These are phyloP conservation scores for Tricholoma hemisulphureum DNA, from an alignment of 768 basidiomycete species.

Conservation along the genomic window DNA sequence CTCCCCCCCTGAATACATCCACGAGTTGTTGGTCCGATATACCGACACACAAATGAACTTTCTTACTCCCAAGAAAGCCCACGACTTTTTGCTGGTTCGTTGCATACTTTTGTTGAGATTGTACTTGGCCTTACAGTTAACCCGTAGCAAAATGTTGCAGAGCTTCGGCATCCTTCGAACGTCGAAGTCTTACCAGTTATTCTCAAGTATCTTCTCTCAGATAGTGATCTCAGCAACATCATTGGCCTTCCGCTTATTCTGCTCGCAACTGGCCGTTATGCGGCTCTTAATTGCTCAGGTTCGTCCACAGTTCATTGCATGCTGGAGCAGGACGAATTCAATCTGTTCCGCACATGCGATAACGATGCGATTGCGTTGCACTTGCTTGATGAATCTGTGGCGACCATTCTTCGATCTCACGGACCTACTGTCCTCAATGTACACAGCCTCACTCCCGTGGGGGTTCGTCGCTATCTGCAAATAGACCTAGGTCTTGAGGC, in stretches of 20 bases:
- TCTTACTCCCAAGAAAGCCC: constrained; percentile 30
- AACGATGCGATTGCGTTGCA: constrained; percentile 29
- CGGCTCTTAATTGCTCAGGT: constrained; percentile 15
- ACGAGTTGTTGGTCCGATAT: constrained; percentile 26
- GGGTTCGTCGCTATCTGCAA: constrained; percentile 31
- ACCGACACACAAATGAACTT: not conserved
- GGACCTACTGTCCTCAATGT: constrained; percentile 33
- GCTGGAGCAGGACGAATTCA: constrained; percentile 27
- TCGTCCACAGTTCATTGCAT: constrained; percentile 20
- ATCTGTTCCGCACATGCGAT: constrained; percentile 30
- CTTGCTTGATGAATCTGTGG: constrained; percentile 22
- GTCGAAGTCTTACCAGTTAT: constrained; percentile 11
- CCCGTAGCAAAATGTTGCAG: constrained; percentile 13
- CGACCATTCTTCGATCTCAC: constrained; percentile 17
- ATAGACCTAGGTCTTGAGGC: too few relatives aligned
- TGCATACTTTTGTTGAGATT: too few relatives aligned
- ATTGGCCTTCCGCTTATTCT: constrained; percentile 38
- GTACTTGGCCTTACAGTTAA: too few relatives aligned
- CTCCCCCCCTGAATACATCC: constrained; percentile 34
- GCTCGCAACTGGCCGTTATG: constrained; percentile 16
- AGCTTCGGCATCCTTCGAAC: constrained; percentile 6
- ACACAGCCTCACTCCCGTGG: constrained; percentile 20
- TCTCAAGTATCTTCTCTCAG: constrained; percentile 36
- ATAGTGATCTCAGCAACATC: constrained; percentile 30
- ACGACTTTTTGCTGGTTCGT: constrained; percentile 31